Evolutionary conservation across 2,329 filamentous ascomycete species (phyloP), one percentile per base, ranked within the genome.

Genomic region (Paradendryphiella salina): DNA sequence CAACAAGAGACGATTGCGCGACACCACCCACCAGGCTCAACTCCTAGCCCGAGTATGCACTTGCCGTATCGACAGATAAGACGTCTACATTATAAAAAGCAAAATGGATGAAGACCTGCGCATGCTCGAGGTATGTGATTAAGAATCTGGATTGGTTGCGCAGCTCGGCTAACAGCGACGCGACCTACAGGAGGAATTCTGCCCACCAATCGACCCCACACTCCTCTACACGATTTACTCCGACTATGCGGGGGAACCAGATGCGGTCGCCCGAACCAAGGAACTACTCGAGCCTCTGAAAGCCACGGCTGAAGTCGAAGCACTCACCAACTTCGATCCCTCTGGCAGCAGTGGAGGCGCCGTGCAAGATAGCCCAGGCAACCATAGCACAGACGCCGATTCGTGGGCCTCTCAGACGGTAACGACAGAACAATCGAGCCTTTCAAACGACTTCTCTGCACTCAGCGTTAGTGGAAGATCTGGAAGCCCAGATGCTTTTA

Each of bases 311-410:
- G 69, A 77, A 0, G 73, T 76, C 1, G 87, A 94, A 67, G 89
- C 94, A 65, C 82, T 85, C 13, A 85, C 83, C 8, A 85, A 85
- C 0, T 96, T 96, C 66, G 90, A 94, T 59, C 83, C 89, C 0
- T 90, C 88, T 26, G 90, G 88, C 2, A 83, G 86, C 20, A 82
- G 85, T 21, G 81, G 80, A 10, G 62, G 56, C 52, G 56, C 57
- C 6, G 40, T 56, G 17, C 52, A 57, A 17, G 52, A 58, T 4
- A 63, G 54, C 35, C 56, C 54, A 13, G 50, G 49, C 41, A 63
- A 65, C 35, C 46, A 52, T 23, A 54, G 49, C 36, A 60, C 59
- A 26, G 67, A 68, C 41, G 66, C 70, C 3, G 72, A 72, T 11
- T 73, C 70, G 3, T 72, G 69, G 57, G 65, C 59, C 1, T 75